These are phyloP conservation scores for Hericium rajendrae DNA, from an alignment of 768 basidiomycete species.

Conservation along the genomic window DNA sequence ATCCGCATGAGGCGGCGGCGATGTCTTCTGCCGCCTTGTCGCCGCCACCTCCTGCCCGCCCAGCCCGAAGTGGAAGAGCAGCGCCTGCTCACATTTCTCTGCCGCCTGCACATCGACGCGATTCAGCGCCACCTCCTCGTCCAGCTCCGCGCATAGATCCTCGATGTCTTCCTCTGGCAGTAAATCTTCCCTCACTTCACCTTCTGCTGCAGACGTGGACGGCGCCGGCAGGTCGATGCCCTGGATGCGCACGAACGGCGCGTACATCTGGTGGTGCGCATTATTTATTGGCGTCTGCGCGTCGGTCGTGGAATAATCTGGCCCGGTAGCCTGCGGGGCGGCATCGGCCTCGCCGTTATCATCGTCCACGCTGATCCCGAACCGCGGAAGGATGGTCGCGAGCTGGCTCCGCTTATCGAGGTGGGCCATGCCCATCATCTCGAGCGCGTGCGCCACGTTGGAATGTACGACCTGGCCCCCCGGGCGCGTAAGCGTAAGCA, in stretches of 20 bases:
- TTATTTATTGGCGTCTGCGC: not conserved
- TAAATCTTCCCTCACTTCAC: no score
- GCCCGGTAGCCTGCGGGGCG: no score
- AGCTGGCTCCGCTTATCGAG: constrained; percentile 34
- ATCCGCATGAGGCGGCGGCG: no score
- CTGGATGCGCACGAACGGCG: constrained; percentile 28
- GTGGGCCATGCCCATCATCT: constrained; percentile 32
- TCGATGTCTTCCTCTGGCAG: no score
- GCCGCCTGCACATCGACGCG: constrained; percentile 23
- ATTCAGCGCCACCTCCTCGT: constrained; percentile 35
- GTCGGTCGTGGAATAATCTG: not conserved
- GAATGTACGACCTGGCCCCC: constrained; percentile 12
- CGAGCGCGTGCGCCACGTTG: constrained; percentile 40
- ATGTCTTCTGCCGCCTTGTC: no score
- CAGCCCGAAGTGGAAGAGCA: not conserved
- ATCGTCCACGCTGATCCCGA: not conserved
- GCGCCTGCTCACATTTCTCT: constrained; percentile 26
- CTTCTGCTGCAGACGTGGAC: constrained; percentile 9
- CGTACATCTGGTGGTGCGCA: constrained; percentile 23
- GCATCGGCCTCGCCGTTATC: no score
- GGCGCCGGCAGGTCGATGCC: constrained; percentile 1
- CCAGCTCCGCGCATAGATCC: no score
- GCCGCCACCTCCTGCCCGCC: no score
- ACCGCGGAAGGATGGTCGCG: constrained; percentile 19
- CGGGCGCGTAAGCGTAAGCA: no score